A percentile compares a stretch with the other conserved stretches of the same genome.
Conservation (phyloP, 1,284 basidiomycete species). For the Rhizopogon hawkerae region DNA sequence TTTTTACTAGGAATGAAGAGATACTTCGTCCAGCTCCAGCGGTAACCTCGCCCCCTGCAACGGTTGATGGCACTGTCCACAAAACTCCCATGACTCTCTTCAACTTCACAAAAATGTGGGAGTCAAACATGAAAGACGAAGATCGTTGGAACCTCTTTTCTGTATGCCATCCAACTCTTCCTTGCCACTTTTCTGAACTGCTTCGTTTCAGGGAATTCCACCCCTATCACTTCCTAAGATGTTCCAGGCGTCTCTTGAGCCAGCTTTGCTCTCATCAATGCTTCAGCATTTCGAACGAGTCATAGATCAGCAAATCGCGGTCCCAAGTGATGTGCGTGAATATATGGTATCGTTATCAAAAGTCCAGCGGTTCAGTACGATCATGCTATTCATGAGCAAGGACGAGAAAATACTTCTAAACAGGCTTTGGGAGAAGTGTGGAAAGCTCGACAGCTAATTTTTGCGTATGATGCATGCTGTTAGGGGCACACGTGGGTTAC, state of each 20-base stretch:
- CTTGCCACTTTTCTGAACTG: neutral
- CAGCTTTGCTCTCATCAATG: constrained; percentile 48
- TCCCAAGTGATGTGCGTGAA: constrained; percentile 26
- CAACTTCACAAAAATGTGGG: constrained; percentile 51
- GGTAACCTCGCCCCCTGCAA: constrained; percentile 4
- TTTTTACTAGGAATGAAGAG: constrained; percentile 27
- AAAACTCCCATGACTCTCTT: constrained; percentile 43
- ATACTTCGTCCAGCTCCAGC: constrained; percentile 9
- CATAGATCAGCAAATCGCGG: constrained; percentile 9
- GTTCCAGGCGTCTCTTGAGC: constrained; percentile 60
- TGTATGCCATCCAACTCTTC: constrained; percentile 28
- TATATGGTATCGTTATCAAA: constrained; percentile 45
- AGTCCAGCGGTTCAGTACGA: constrained; percentile 54
- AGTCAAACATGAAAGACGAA: constrained; percentile 27
- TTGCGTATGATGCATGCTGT: neutral
- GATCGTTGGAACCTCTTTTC: constrained; percentile 47
- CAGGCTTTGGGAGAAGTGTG: constrained; percentile 27
- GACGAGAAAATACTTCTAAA: constrained; percentile 40
- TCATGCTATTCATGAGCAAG: constrained; percentile 52
- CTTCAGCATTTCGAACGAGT: constrained; percentile 39
- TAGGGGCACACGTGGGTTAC: too few species aligned
- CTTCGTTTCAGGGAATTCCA: constrained; percentile 37
- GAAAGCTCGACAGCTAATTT: neutral
- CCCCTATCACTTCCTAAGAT: constrained; percentile 46
- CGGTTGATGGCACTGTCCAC: constrained; percentile 5